Base-by-base conservation (phyloP, 1,139 yeast genomes). In the Taphrina pruni region DNA sequence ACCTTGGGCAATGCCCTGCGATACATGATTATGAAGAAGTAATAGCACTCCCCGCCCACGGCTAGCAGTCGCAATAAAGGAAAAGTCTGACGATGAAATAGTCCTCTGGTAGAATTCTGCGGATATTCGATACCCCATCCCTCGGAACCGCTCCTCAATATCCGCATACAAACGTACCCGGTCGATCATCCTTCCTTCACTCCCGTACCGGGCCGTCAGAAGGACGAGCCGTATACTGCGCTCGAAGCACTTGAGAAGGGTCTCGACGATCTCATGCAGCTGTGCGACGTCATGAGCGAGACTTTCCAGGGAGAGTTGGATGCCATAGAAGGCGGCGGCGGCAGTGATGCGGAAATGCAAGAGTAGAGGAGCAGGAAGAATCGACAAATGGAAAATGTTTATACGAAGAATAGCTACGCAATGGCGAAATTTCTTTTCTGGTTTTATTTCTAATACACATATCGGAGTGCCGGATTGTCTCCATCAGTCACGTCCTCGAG, bases 51-150 rank as follows among this genome's bases (percentile, higher is more conserved):
- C 1, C 32, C 32, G 36, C 58, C 6, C 39, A 46, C 39, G n/a
- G 1, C 32, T 26, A 26, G 17, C 17, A 17, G 17, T 26, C 32
- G 32, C 4, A 26, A 2, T 2, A 4, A 2, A 4, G 4, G 32
- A 4, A 26, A 1, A 26, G 1, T 26, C 36, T 50, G 36, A 50
- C 54, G 4, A 2, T 12, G 61, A 4, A 12, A 21, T 60, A 78
- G 81, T 80, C 97, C 97, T 51, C 96, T 92, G 74, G 98, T 94
- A 45, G 99, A 94, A 77, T 94, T 95, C 79, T 94, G 98, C 77
- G 99, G 99, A 70, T 94, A 94, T 81, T 90, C 97, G 64, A 95
- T 94, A 73, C 99, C 99, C n/a, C 99, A 94, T 80, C 99, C 99
- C 39, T 90, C 97, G 46, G 99, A 95, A 79, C 85, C 91, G 72